Conservation (phyloP, 2,329 filamentous ascomycete species). For the Ilyonectria sp. region DNA sequence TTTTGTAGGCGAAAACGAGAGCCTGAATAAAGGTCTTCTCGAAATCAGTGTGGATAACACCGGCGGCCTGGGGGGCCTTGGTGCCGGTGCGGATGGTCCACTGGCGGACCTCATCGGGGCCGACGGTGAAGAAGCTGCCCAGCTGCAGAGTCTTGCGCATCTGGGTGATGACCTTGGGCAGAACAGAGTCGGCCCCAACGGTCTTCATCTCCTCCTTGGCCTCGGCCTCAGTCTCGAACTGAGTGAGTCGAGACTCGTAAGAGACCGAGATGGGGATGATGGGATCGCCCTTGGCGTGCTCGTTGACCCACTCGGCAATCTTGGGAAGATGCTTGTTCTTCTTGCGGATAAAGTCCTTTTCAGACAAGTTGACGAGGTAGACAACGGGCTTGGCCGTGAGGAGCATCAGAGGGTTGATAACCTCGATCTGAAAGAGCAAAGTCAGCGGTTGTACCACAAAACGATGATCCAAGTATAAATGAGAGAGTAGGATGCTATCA, state of each 20-base stretch:
- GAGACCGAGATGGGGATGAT: constrained; percentile 94
- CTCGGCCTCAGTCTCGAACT: constrained; percentile 83
- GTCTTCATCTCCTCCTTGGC: constrained; percentile 90
- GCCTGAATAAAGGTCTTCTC: constrained; percentile 99
- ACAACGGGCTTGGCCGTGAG: constrained; percentile 97
- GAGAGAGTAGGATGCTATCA: constrained; percentile 63
- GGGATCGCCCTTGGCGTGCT: constrained; percentile 87
- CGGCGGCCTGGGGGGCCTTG: constrained; percentile 97
- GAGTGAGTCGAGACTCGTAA: constrained; percentile 92
- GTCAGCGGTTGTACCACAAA: constrained; percentile 43
- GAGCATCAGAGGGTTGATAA: constrained; percentile 96
- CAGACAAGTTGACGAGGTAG: constrained; percentile 96
- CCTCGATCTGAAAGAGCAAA: constrained; percentile 79
- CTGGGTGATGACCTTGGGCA: constrained; percentile 91
- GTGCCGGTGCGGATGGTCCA: constrained; percentile 97
- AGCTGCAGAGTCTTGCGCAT: constrained; percentile 96
- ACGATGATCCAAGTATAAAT: constrained; percentile 20
- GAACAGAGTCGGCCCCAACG: constrained; percentile 86
- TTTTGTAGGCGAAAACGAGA: constrained; percentile 90
- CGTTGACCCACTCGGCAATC: constrained; percentile 96
- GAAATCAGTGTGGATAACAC: constrained; percentile 98
- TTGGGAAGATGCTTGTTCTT: constrained; percentile 99
- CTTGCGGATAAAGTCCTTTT: constrained; percentile 97
- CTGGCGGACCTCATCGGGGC: constrained; percentile 95
- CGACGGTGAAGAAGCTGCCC: constrained; percentile 97